These are phyloP conservation scores for Puccinia triticina DNA, from an alignment of 1,284 basidiomycete species.

Conservation along the genomic window DNA sequence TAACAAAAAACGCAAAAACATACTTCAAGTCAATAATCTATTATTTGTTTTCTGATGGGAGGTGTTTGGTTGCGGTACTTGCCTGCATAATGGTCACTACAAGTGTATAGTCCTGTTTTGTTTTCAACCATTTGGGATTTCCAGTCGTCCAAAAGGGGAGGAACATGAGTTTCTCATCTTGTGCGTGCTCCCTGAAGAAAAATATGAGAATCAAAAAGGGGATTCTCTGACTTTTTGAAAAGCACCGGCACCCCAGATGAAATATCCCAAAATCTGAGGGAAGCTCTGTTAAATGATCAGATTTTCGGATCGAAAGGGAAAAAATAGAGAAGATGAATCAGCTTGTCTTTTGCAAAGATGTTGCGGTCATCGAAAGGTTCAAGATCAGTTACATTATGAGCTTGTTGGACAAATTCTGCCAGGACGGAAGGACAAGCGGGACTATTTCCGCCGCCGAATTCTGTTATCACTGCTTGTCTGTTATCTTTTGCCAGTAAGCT, in stretches of 20 bases:
- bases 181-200: not conserved
- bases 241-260: conserved; percentile 16
- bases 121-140: not conserved
- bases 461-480: conserved; percentile 30
- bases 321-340: not conserved
- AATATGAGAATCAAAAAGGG: too few relatives aligned
- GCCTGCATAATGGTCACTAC: not conserved
- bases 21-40: not conserved
- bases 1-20: not conserved
- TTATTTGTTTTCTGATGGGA: not conserved
- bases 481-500: not conserved
- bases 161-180: not conserved
- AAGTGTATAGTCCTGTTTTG: not conserved
- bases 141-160: not conserved
- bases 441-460: conserved; percentile 18
- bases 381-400: not conserved
- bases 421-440: conserved; percentile 17
- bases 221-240: not conserved
- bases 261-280: conserved; percentile 14
- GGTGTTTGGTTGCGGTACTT: not conserved
- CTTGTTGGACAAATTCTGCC: conserved; percentile 27
- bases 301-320: not conserved
- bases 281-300: not conserved
- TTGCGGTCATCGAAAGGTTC: not conserved
- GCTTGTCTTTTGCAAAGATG: not conserved